Conservation (phyloP, 2,329 filamentous ascomycete genomes). For the Exophiala lecanii-corni region DNA sequence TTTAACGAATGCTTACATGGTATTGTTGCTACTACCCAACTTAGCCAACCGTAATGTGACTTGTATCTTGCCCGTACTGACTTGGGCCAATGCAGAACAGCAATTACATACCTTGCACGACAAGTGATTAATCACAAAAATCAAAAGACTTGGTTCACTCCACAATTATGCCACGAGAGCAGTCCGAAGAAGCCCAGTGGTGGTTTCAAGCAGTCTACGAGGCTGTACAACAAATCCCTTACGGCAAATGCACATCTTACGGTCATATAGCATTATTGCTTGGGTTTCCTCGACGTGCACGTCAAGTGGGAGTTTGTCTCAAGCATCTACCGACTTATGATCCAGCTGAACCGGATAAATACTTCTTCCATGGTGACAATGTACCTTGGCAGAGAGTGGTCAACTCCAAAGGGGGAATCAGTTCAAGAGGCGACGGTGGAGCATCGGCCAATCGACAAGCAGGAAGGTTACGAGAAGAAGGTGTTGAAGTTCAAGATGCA, state of each 20-base stretch:
- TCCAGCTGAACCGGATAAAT: conserved; percentile 39
- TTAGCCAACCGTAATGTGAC: too few species aligned
- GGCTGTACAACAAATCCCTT: conserved; percentile 79
- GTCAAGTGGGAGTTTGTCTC: conserved; percentile 85
- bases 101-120: too few species aligned
- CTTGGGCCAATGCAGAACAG: too few species aligned
- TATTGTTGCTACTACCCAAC: too few species aligned
- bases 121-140: too few species aligned
- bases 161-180: conserved; percentile 37
- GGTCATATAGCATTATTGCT: conserved; percentile 63
- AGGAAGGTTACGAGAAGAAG: conserved; percentile 37
- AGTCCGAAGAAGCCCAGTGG: conserved; percentile 44
- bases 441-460: conserved; percentile 38
- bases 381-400: conserved; percentile 96
- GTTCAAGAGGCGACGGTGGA: conserved; percentile 53
- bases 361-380: conserved; percentile 65
- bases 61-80: too few species aligned
- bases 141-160: background rate
- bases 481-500: conserved; percentile 38
- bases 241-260: conserved; percentile 80
- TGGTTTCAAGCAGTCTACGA: conserved; percentile 65
- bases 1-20: too few species aligned
- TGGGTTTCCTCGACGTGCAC: conserved; percentile 62
- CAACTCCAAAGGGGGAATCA: conserved; percentile 80
- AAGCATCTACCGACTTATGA: conserved; percentile 68